Evolutionary conservation across 441 rosid genomes (phyloP).

Genomic region (Gossypium schwendimanii): DNA sequence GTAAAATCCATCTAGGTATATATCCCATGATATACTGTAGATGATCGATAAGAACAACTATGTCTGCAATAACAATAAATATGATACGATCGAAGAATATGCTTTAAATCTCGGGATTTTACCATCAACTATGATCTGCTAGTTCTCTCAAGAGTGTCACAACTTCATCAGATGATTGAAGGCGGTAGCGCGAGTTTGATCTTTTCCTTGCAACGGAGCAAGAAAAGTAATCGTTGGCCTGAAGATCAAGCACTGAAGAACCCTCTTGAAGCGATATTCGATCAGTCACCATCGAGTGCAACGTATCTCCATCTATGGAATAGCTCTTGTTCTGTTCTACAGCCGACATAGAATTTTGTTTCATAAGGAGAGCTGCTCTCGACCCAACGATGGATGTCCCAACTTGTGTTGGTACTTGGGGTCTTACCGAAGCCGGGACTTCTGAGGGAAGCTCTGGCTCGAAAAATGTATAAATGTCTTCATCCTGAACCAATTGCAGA

Average conservation of each 20-base stretch:
- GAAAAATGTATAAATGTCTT: conserved; percentile 62
- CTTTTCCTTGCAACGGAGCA: conserved; percentile 58
- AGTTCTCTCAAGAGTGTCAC: conserved; percentile 46
- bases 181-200: conserved; percentile 51
- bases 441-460: conserved; percentile 63
- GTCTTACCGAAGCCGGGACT: conserved; percentile 18
- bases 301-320: conserved; percentile 24
- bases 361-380: conserved; percentile 28
- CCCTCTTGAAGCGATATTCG: conserved; percentile 32
- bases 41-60: no score
- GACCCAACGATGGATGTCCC: conserved; percentile 24
- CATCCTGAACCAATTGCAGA: conserved; percentile 44
- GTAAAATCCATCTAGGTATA: no score
- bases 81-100: background rate
- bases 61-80: background rate
- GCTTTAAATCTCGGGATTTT: background rate
- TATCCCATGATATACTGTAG: no score
- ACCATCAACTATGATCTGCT: conserved; percentile 14
- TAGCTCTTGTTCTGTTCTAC: conserved; percentile 30
- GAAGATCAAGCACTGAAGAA: conserved; percentile 63
- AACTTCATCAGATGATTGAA: conserved; percentile 46
- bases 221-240: conserved; percentile 63
- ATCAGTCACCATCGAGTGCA: conserved; percentile 31
- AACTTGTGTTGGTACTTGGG: conserved; percentile 27
- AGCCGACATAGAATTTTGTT: conserved; percentile 45